These are phyloP conservation scores for Aspergillus sclerotiicarbonarius DNA, from an alignment of 495 filamentous ascomycete species.

Conservation along the genomic window DNA sequence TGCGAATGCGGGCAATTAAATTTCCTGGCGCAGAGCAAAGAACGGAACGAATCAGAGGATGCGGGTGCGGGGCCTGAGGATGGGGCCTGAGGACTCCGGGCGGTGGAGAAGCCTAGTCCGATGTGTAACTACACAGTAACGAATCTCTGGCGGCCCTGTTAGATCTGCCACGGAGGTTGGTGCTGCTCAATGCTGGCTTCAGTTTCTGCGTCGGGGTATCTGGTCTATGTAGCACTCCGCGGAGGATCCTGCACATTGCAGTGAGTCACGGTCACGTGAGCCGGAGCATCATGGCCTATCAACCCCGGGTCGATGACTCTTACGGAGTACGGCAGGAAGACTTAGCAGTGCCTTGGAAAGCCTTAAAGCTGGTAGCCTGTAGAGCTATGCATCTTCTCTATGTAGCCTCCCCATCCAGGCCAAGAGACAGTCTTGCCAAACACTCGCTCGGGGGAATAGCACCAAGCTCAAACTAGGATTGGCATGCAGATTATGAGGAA, in stretches of 20 bases:
- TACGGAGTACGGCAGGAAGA: too few species aligned
- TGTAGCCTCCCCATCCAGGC: neutral
- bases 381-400: neutral
- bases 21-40: slow-evolving; percentile 30
- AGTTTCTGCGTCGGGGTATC: too few species aligned
- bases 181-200: too few species aligned
- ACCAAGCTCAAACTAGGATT: slow-evolving; percentile 16
- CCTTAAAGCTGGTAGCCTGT: neutral
- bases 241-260: neutral
- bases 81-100: slow-evolving; percentile 18
- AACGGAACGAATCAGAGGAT: slow-evolving; percentile 30
- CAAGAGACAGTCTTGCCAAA: neutral
- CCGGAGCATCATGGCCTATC: neutral
- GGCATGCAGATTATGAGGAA: slow-evolving; percentile 14
- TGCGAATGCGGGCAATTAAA: slow-evolving; percentile 33
- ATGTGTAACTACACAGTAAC: too few species aligned
- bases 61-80: slow-evolving; percentile 20
- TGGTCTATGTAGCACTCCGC: neutral
- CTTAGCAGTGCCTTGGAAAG: too few species aligned
- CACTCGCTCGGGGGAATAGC: slow-evolving; percentile 11
- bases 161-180: neutral
- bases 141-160: too few species aligned
- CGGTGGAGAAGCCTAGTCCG: slow-evolving; percentile 20
- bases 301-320: too few species aligned
- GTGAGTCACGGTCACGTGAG: neutral